Evolutionary conservation across 2,329 filamentous ascomycete genomes (phyloP), one percentile per base, ranked within the genome.

Genomic region (Fusarium tuaranense): DNA sequence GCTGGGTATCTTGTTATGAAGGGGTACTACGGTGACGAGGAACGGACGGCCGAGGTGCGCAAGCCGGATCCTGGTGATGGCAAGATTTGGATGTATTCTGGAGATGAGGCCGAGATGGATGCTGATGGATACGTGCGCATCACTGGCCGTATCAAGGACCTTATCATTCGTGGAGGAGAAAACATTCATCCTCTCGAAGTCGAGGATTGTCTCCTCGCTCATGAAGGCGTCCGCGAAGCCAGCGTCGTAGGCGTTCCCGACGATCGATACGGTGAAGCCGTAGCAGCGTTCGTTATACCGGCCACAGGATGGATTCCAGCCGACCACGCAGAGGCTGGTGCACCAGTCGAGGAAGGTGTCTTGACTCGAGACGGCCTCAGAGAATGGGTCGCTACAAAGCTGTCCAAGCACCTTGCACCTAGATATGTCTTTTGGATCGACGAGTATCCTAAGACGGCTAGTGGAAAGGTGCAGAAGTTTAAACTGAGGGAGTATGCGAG

Each of bases 401-500:
- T 98, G 71, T 90, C 88, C 34, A 91, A 90, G 74, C 94, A 96
- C 82, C 90, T 98, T 80, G 94, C 94, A 63, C 96, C 96, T 0
- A 97, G 94, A 83, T 91, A 96, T 80, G 89, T 98, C n/a, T 98
- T 98, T 81, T 98, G 94, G 89, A 87, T 94, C 0, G 88, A 92
- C 1, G 90, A 91, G n/a, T 97, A 94, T 81, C 96, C 96, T 22
- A 98, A 98, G 88, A 99, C 97, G 39, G 94, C 95, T 7, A 98
- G 95, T 81, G 96, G 96, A 27, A 99, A 99, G 89, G 95, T 98
- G 66, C 95, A 98, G 85, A 98, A 98, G 85, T 98, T 93, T 81
- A 96, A 93, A 85, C 82, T 98, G 78, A 89, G 90, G 79, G 93
- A 95, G 18, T 85, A 88, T 78, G 95, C 87, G 1, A 82, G 80